phyloP scores from a whole-genome alignment of 495 filamentous ascomycete genomes.

The Aspergillus baeticus region DNA sequence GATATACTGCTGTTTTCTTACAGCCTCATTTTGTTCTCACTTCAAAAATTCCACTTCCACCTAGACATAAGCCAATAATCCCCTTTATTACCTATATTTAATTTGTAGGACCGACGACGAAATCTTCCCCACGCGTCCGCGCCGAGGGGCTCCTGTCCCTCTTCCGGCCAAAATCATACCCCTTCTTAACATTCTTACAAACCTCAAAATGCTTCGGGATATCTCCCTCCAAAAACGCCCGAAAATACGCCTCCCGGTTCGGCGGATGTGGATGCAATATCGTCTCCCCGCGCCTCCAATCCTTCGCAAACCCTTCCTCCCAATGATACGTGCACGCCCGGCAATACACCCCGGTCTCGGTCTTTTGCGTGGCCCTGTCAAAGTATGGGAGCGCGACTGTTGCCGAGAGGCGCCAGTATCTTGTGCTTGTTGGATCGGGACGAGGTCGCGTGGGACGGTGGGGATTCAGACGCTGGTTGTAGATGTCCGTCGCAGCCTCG shows the following conservation, averaged over 20 bases:
- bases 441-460: too few species aligned
- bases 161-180: not conserved
- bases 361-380: conserved; percentile 6
- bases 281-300: not conserved
- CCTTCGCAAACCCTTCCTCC: conserved; percentile 1
- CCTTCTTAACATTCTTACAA: not conserved
- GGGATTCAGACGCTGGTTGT: not conserved
- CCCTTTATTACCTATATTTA: too few species aligned
- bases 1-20: too few species aligned
- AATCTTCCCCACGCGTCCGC: too few species aligned
- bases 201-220: conserved; percentile 13
- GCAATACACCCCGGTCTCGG: conserved; percentile 14
- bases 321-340: conserved; percentile 16
- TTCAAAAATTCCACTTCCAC: too few species aligned
- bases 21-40: too few species aligned
- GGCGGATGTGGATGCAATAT: not conserved
- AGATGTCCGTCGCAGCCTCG: not conserved
- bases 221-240: conserved; percentile 14
- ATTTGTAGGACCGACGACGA: too few species aligned
- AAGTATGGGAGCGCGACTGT: conserved; percentile 14
- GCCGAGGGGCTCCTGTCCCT: too few species aligned
- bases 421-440: not conserved
- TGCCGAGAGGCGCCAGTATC: not conserved
- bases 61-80: too few species aligned
- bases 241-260: conserved; percentile 3